A percentile compares a stretch with the other conserved stretches of the same genome.
These are phyloP conservation scores for Tripterygium wilfordii DNA, from an alignment of 177 flowering plant genomes.

Conservation along the genomic window DNA sequence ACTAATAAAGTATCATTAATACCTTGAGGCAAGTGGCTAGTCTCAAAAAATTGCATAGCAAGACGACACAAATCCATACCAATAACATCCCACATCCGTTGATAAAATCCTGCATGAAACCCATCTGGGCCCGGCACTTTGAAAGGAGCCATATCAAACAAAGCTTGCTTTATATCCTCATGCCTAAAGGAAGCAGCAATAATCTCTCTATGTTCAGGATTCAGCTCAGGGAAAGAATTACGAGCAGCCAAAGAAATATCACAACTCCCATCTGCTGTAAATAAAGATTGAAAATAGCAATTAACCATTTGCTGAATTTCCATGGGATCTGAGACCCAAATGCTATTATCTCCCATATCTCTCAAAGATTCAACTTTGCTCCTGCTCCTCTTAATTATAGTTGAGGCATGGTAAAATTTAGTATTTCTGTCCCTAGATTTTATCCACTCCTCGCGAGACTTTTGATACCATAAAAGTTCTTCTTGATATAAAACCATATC, in stretches of 20 bases:
- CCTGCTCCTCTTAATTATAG: background rate
- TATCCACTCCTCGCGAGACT: background rate
- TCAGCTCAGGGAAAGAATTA: background rate
- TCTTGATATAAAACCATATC: background rate
- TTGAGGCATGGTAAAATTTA: background rate
- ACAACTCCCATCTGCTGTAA: background rate
- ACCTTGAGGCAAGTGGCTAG: background rate
- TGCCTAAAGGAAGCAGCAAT: too few species aligned
- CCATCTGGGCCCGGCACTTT: background rate
- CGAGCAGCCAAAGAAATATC: background rate
- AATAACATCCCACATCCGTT: background rate
- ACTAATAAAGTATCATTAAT: background rate
- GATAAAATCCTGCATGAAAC: background rate
- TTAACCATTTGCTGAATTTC: background rate
- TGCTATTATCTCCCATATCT: background rate
- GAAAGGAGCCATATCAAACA: background rate
- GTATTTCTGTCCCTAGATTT: background rate
- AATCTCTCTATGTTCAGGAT: background rate
- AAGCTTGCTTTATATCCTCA: background rate
- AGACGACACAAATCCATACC: background rate
- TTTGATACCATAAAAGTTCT: background rate
- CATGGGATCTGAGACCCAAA: background rate
- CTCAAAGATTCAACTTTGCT: background rate
- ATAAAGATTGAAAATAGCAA: background rate
- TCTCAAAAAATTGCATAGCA: background rate